These are phyloP conservation scores for Quercus variabilis DNA, from an alignment of 306 rosid genomes.

Conservation along the genomic window DNA sequence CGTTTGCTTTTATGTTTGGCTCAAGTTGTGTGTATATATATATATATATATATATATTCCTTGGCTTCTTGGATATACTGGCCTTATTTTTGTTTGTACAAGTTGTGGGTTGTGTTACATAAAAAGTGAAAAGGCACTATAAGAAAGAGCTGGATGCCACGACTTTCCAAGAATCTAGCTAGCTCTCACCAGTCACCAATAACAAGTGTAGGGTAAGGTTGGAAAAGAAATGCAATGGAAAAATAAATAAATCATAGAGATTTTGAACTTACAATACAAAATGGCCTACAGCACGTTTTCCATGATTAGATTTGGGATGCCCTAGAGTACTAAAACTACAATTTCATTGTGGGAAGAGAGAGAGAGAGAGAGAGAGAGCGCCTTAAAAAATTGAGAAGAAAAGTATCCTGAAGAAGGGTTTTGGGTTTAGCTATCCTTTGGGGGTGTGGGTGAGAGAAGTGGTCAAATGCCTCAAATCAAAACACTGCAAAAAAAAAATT, in stretches of 20 bases:
- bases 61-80: conserved; percentile 15
- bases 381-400: neutral
- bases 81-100: conserved; percentile 20
- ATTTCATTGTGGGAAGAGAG: neutral
- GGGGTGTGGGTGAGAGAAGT: conserved; percentile 15
- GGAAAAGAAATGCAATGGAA: too few species aligned
- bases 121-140: conserved; percentile 31
- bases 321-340: neutral
- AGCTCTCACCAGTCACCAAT: neutral
- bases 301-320: neutral
- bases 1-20: neutral
- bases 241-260: neutral
- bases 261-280: neutral
- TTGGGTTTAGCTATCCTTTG: too few species aligned
- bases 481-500: conserved; percentile 14
- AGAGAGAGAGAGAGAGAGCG: neutral
- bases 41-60: neutral
- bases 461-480: conserved; percentile 26
- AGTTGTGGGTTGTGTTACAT: conserved; percentile 38
- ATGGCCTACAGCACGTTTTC: neutral
- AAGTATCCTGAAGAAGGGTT: neutral
- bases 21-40: neutral
- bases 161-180: conserved; percentile 28
- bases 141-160: conserved; percentile 49
- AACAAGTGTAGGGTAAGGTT: conserved; percentile 33